A percentile compares a stretch with the other conserved stretches of the same genome.
These are phyloP conservation scores for Sutorius australiensis DNA, from an alignment of 768 basidiomycete species.

Conservation along the genomic window DNA sequence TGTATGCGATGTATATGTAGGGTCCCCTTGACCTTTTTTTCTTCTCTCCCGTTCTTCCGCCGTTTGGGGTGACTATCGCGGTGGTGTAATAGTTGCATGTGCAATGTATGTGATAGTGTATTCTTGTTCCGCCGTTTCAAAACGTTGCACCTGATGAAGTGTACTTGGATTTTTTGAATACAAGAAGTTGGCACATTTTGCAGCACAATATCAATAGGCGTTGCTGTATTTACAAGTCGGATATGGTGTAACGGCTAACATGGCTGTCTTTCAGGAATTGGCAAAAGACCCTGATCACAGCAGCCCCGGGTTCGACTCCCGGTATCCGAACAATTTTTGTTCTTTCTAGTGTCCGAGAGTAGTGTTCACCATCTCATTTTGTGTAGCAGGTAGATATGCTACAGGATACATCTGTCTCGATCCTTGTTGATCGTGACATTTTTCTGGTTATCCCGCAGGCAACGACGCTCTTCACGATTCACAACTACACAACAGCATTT, in stretches of 20 bases:
- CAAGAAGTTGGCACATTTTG: too few relatives aligned
- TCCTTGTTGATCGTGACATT: background rate
- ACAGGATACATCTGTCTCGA: too few relatives aligned
- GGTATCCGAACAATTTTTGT: conserved; percentile 30
- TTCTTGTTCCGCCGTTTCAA: background rate
- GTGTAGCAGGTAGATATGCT: too few relatives aligned
- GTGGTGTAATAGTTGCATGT: conserved; percentile 1
- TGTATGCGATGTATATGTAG: conserved; percentile 4
- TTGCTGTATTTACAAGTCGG: conserved; percentile 8
- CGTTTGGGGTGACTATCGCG: background rate
- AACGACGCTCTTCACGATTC: too few relatives aligned
- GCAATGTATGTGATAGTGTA: conserved; percentile 11
- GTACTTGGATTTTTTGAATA: too few relatives aligned
- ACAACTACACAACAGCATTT: background rate
- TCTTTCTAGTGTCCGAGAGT: background rate
- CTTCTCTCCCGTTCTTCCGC: background rate
- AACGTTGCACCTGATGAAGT: too few relatives aligned
- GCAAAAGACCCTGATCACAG: conserved; percentile 21
- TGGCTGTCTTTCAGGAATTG: conserved; percentile 31
- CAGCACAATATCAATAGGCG: background rate
- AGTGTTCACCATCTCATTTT: background rate
- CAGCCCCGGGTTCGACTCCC: conserved; percentile 36
- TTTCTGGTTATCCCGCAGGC: background rate
- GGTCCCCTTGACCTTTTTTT: background rate
- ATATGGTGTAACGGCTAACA: conserved; percentile 37